Base-by-base conservation (phyloP, 169 alveolate genomes). In the Babesia ovata region DNA sequence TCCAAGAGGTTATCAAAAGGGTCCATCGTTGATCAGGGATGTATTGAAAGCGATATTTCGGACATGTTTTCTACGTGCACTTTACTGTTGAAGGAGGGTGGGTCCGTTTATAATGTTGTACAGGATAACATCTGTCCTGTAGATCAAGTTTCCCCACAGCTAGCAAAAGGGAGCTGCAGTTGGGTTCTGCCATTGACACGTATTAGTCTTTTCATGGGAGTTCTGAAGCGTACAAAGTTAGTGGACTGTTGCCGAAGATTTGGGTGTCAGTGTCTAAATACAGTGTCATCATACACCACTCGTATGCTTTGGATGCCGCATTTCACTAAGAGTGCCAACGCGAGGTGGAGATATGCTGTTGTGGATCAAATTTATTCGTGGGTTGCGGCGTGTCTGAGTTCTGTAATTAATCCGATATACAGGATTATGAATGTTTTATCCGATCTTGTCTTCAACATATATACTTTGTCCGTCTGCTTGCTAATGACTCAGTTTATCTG, bases 231-330 rank as follows among this genome's bases (percentile, higher is more conserved):
- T 16, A 48, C n/a, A 6, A 60, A 49, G 24, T 24, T 78, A 26
- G 13, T 62, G 1, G 52, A 57, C 33, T 78, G 82, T 24, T 65
- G 70, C 52, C 33, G 72, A 24, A 52, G 53, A 16, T 78, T 28
- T 46, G 81, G 81, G 3, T 78, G 87, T 45, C n/a, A 6, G 21
- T 78, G 87, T 46, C 0, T 45, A 14, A 28, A 70, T 0, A 7
- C 19, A n/a, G 39, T 4, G n/a, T 22, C 57, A 3, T 24, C 50
- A 17, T 63, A 36, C 26, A 46, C 63, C 21, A 24, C 63, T 17
- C 44, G n/a, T 24, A 49, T 65, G 24, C 14, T 70, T 6, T 57
- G 66, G 58, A 26, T 44, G 19, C 74, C 71, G 4, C 87, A 62
- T 24, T 48, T 70, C 22, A 13, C 76, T 7, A 54, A n/a, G 48